A percentile compares a stretch with the other conserved stretches of the same genome.
phyloP scores from a whole-genome alignment of 768 basidiomycete genomes.

The Hericium coralloides region DNA sequence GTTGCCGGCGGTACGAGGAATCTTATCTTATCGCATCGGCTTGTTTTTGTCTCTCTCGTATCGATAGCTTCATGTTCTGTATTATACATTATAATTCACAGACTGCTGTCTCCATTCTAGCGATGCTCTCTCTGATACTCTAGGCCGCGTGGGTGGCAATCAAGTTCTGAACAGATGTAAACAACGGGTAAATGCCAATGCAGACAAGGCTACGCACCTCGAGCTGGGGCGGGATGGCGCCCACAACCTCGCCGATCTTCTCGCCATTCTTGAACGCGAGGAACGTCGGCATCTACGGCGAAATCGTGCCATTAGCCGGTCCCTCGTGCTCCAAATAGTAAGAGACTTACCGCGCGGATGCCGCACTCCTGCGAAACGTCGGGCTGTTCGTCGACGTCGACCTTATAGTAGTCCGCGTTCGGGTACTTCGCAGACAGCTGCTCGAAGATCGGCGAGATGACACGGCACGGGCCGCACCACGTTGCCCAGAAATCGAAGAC shows the following conservation, averaged over 20 bases:
- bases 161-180: too few species aligned
- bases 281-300: slow-evolving; percentile 36
- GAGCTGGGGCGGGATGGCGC: slow-evolving; percentile 35
- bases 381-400: slow-evolving; percentile 55
- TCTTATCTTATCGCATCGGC: too few species aligned
- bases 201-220: slow-evolving; percentile 23
- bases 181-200: too few species aligned
- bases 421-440: slow-evolving; percentile 31
- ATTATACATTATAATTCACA: too few species aligned
- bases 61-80: too few species aligned
- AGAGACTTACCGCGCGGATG: slow-evolving; percentile 46
- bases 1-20: too few species aligned
- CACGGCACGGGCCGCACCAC: slow-evolving; percentile 67
- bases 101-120: too few species aligned
- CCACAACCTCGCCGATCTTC: slow-evolving; percentile 32
- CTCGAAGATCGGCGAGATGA: slow-evolving; percentile 60
- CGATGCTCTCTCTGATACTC: too few species aligned
- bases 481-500: slow-evolving; percentile 72
- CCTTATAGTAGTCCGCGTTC: slow-evolving; percentile 56
- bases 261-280: slow-evolving; percentile 26
- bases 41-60: too few species aligned
- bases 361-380: slow-evolving; percentile 50
- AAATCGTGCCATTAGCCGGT: background rate
- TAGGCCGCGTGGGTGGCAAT: too few species aligned
- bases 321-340: background rate